Base-by-base conservation (phyloP, 2,329 filamentous ascomycete species). In the Ascochyta pisi region DNA sequence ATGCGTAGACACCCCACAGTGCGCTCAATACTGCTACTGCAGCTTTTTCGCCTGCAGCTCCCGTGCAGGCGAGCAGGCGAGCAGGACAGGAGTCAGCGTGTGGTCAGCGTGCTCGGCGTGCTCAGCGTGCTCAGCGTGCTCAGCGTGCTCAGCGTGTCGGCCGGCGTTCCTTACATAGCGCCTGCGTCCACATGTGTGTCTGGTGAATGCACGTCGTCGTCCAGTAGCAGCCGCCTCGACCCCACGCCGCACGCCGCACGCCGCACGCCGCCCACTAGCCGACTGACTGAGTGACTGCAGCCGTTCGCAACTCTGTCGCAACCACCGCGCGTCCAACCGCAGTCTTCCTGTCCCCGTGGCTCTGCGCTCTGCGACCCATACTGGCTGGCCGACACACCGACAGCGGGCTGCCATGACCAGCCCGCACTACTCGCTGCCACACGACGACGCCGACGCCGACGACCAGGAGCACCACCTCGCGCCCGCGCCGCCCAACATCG, bases 361-460 rank as follows among this genome's bases (percentile, higher is more conserved):
- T 27, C 44, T 49, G 40, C 44, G 45, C 31, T 22, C 29, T 49
- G 40, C 44, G 45, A 34, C 24, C 29, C 16, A 54, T 33, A 19
- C 34, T 45, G 39, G 54, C 49, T 50, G 44, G 52, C 42, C 27
- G 33, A 26, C 19, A 26, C 23, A 45, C 43, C 40, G 24, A 49
- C 33, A 40, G 39, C 48, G 58, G 51, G 51, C 58, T 58, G 60
- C 63, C 53, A 73, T 73, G 68, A 65, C 65, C 63, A 69, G 66
- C 65, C 63, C 58, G 57, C 57, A 59, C 50, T 16, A 38, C 46
- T 41, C 51, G 34, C 44, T 29, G 29, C 54, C 42, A 24, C 56
- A 58, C 49, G 40, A 54, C 49, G 45, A 59, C 24, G 24, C 24
- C 24, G 5, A 26, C 24, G 24, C 24, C 24, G 55, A 62, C 53